These are phyloP conservation scores for Adansonia gregorii DNA, from an alignment of 441 rosid genomes.

Conservation along the genomic window DNA sequence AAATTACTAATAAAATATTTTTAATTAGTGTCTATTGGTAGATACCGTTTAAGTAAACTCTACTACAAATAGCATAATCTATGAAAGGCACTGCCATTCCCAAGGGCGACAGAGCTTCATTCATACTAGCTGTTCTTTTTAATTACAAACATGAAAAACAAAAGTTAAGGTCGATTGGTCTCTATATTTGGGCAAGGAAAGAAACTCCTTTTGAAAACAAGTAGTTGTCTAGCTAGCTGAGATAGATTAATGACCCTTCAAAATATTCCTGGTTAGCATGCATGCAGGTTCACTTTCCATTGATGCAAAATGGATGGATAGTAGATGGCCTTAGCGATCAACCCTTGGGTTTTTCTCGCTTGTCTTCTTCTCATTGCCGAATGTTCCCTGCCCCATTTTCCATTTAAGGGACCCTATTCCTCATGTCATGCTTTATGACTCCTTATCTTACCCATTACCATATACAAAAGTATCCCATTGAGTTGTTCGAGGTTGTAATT, in stretches of 20 bases:
- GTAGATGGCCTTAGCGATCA: slow-evolving; percentile 30
- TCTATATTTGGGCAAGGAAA: background rate
- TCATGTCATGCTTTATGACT: slow-evolving; percentile 36
- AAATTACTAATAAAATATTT: too few relatives aligned
- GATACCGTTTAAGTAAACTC: too few relatives aligned
- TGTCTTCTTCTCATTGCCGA: slow-evolving; percentile 36
- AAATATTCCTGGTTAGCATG: background rate
- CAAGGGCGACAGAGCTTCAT: background rate
- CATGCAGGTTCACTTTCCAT: background rate
- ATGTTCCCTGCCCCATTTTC: slow-evolving; percentile 30
- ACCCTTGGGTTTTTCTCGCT: slow-evolving; percentile 32
- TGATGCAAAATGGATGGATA: background rate
- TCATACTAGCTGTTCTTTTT: background rate
- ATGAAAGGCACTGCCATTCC: background rate
- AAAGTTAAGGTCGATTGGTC: background rate
- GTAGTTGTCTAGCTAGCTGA: background rate
- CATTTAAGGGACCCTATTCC: slow-evolving; percentile 17
- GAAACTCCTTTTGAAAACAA: background rate
- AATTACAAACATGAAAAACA: background rate
- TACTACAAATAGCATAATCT: too few relatives aligned
- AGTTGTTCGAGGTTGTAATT: background rate
- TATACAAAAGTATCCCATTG: background rate
- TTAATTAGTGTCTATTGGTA: too few relatives aligned
- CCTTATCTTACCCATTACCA: background rate
- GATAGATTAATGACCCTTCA: too few relatives aligned